phyloP scores from a whole-genome alignment of 768 basidiomycete species.

The Termitomyces sp. region DNA sequence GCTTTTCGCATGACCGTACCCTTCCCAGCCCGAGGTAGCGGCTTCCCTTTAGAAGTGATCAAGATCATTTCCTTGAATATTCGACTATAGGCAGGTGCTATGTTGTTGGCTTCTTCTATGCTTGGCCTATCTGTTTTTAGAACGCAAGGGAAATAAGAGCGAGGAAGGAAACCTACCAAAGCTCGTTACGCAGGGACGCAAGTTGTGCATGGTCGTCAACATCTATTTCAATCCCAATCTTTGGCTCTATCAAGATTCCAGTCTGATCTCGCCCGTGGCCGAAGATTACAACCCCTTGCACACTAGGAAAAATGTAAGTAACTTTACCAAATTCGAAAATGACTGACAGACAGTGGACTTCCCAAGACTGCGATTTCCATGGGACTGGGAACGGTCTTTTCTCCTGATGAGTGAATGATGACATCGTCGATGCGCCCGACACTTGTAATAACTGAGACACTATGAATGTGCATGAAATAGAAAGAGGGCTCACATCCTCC shows the following conservation, averaged over 20 bases:
- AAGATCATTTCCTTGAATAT: conserved; percentile 53
- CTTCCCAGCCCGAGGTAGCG: conserved; percentile 40
- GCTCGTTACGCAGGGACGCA: conserved; percentile 24
- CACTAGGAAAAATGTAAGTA: too few relatives aligned
- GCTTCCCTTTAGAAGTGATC: conserved; percentile 35
- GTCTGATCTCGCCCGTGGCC: conserved; percentile 27
- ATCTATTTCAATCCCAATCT: conserved; percentile 15
- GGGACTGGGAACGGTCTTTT: conserved; percentile 31
- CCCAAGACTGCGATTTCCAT: conserved; percentile 23
- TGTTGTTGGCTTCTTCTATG: conserved; percentile 39
- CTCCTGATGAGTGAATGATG: conserved; percentile 31
- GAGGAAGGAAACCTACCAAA: conserved; percentile 22
- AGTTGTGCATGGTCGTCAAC: conserved; percentile 12
- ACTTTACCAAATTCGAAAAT: too few relatives aligned
- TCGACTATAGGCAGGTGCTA: conserved; percentile 35
- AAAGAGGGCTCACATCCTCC: conserved; percentile 4
- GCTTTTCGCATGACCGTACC: conserved; percentile 41
- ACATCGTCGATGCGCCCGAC: conserved; percentile 39
- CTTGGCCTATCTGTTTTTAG: conserved; percentile 21
- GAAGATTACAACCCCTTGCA: conserved; percentile 31
- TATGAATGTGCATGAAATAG: background rate
- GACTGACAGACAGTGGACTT: conserved; percentile 13
- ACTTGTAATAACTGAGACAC: conserved; percentile 13
- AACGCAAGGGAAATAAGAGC: background rate
- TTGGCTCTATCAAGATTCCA: conserved; percentile 23